Evolutionary conservation across 352 stramenopile species (phyloP), one percentile per base, ranked within the genome.

Genomic region (Pythium apleroticum): DNA sequence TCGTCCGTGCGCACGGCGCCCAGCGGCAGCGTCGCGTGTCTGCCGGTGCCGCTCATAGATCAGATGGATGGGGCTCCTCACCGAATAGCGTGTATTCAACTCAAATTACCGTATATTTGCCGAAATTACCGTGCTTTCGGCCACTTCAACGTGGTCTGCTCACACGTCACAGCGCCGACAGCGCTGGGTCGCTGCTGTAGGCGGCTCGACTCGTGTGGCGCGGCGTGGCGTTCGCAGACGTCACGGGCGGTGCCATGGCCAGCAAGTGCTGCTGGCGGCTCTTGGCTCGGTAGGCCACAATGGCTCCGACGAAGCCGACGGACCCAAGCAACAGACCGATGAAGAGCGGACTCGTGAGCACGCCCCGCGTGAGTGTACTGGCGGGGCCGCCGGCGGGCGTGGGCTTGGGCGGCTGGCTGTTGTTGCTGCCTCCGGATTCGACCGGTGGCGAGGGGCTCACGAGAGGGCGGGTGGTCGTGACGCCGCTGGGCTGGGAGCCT

Each of bases 1-100:
- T 90, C 71, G 39, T 72, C 71, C 10, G 74, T 86, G 46, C 76
- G 77, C 41, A 91, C 80, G 3, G 86, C 86, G 15, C 84, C 84
- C 20, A 89, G 73, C 58, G 82, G 82, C 25, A 93, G 70, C 66
- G 52, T 25, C 31, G 62, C 11, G 15, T 33, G 33, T 15, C 0
- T 56, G 24, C 11, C n/a, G 11, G 3, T 52, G 20, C 20, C 6
- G 11, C 43, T 66, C 54, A 72, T 67, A 22, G 45, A 12, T 55
- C 11, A 43, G 24, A 20, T 46, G 37, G 15, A 46, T 7, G 3
- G 7, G 9, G 39, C 17, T 24, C 5, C 22, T 28, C 14, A 0
- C n/a, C 22, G 41, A 61, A 57, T 67, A 67, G 19, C 35, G 56
- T 69, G 35, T 62, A 57, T 58, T 58, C 19, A 9, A 33, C 20